phyloP scores from a whole-genome alignment of 2,329 filamentous ascomycete genomes.

The Pyricularia pennisetigena region DNA sequence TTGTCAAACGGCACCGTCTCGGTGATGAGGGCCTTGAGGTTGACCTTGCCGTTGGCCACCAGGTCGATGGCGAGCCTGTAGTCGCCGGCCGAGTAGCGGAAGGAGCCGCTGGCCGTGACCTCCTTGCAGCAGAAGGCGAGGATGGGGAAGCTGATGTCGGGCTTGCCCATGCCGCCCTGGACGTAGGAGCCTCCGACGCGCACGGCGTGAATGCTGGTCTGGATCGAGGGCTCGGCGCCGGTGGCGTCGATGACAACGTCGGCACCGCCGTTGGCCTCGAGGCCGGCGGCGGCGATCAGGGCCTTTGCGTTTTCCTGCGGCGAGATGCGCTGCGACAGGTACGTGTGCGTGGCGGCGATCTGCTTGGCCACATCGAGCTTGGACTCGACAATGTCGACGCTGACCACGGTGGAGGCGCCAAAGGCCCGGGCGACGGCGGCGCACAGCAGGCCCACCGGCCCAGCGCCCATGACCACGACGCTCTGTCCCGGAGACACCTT shows the following conservation, averaged over 20 bases:
- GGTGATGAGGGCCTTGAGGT: slow-evolving; percentile 75
- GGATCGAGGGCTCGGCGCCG: slow-evolving; percentile 66
- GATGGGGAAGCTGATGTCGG: slow-evolving; percentile 81
- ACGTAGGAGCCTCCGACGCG: slow-evolving; percentile 38
- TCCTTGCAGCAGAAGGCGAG: slow-evolving; percentile 86
- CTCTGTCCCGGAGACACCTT: background rate
- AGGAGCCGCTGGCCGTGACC: slow-evolving; percentile 75
- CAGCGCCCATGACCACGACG: slow-evolving; percentile 26
- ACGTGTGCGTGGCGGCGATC: slow-evolving; percentile 39
- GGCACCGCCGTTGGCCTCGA: slow-evolving; percentile 4
- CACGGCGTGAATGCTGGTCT: slow-evolving; percentile 60
- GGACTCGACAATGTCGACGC: slow-evolving; percentile 35
- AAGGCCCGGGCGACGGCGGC: slow-evolving; percentile 68
- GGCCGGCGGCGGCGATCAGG: slow-evolving; percentile 33
- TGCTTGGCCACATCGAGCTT: slow-evolving; percentile 25
- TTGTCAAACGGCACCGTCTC: slow-evolving; percentile 68
- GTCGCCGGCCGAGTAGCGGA: slow-evolving; percentile 82
- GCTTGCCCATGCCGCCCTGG: slow-evolving; percentile 49
- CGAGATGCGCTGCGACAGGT: slow-evolving; percentile 49
- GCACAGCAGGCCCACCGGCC: slow-evolving; percentile 53
- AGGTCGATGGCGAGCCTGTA: slow-evolving; percentile 77
- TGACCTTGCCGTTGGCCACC: slow-evolving; percentile 61
- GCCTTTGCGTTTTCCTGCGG: slow-evolving; percentile 66
- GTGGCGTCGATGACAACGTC: slow-evolving; percentile 49
- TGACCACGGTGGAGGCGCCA: slow-evolving; percentile 60